These are phyloP conservation scores for Alnus glutinosa DNA, from an alignment of 306 rosid species.

Conservation along the genomic window DNA sequence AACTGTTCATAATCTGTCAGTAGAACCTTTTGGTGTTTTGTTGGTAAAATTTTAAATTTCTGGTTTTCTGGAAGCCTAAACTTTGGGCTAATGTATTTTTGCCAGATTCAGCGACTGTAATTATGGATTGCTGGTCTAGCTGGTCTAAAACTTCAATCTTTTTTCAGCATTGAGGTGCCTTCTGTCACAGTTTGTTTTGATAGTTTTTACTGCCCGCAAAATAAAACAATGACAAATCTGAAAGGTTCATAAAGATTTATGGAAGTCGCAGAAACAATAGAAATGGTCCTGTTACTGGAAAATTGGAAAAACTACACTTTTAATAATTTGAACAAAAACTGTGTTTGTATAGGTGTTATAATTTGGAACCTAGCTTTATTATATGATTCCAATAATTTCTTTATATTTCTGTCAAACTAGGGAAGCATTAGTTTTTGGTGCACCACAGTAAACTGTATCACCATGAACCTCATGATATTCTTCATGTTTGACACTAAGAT, in stretches of 20 bases:
- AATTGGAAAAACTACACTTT: not conserved
- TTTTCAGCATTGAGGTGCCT: slow-evolving; percentile 1
- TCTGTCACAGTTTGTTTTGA: not conserved
- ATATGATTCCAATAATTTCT: not conserved
- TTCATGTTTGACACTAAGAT: not conserved
- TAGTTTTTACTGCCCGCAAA: not conserved
- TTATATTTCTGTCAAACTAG: not conserved
- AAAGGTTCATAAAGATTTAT: not conserved
- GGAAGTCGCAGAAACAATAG: not conserved
- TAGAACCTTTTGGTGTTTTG: not conserved
- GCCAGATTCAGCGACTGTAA: not conserved
- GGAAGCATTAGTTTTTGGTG: not conserved
- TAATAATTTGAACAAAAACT: not conserved
- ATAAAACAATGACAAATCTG: not conserved
- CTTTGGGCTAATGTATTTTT: not conserved
- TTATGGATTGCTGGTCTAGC: not conserved
- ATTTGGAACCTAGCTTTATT: not conserved
- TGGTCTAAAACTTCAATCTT: not conserved
- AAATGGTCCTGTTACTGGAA: not conserved
- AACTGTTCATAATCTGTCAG: not conserved
- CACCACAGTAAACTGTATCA: not conserved
- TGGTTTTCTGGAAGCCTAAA: not conserved
- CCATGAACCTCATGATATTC: not conserved
- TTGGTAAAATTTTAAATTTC: not conserved
- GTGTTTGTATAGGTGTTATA: not conserved